These are phyloP conservation scores for Mantamonas sphyraenae DNA, from an alignment of 78 protist genomes.

Conservation along the genomic window DNA sequence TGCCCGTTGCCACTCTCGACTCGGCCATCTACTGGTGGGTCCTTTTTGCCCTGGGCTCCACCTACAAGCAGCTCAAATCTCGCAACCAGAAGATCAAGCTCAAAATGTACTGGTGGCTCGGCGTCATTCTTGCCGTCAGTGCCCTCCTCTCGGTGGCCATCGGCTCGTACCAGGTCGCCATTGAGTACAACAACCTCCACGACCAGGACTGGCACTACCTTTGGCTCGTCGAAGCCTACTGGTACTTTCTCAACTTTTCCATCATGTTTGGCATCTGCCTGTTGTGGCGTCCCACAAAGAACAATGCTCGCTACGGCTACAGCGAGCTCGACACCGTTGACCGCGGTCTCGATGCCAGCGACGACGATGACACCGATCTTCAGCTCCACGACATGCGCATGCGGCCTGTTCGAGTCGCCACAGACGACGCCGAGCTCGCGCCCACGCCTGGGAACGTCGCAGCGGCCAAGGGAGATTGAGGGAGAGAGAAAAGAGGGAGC, in stretches of 20 bases:
- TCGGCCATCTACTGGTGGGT: neutral
- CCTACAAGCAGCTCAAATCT: neutral
- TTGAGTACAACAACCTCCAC: neutral
- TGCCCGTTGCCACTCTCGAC: constrained; percentile 3
- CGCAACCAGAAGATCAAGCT: constrained; percentile 6
- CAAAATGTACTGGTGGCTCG: constrained; percentile 1
- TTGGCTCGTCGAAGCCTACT: neutral
- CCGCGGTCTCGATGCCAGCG: no score
- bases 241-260: neutral
- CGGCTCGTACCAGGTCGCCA: neutral
- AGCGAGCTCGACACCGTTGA: no score
- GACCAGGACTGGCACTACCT: neutral
- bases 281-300: constrained; percentile 14
- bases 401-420: no score
- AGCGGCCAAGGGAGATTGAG: no score
- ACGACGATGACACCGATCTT: no score
- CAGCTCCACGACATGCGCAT: no score
- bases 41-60: neutral
- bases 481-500: no score
- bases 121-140: neutral
- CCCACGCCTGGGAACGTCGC: no score
- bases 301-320: constrained; percentile 9
- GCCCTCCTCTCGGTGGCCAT: neutral
- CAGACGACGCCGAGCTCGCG: no score
- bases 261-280: neutral